phyloP scores from a whole-genome alignment of 2,329 filamentous ascomycete species.

The Pseudogymnoascus sp. region DNA sequence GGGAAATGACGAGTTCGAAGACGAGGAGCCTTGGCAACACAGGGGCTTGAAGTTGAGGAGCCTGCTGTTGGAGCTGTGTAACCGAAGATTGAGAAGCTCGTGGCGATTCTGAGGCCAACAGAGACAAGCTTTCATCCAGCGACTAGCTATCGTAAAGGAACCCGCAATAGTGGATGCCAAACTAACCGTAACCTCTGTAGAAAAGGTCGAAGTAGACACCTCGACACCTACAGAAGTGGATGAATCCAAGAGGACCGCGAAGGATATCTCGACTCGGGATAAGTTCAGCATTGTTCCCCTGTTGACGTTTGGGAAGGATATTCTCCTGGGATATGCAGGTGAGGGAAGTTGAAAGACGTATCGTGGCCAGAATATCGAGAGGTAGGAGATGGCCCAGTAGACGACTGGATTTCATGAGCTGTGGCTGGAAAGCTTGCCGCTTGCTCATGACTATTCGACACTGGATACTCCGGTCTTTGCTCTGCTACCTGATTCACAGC shows the following conservation, averaged over 20 bases:
- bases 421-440: background rate
- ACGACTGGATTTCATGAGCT: background rate
- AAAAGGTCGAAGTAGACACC: background rate
- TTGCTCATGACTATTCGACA: background rate
- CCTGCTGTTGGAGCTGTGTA: background rate
- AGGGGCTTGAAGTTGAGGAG: background rate
- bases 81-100: background rate
- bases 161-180: background rate
- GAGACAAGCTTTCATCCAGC: background rate
- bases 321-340: slow-evolving; percentile 8
- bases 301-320: slow-evolving; percentile 4
- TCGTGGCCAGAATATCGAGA: background rate
- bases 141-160: background rate
- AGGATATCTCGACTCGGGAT: background rate
- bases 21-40: background rate
- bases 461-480: background rate
- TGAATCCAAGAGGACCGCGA: background rate
- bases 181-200: background rate
- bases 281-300: background rate
- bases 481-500: background rate
- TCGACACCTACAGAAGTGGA: background rate
- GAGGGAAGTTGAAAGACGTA: background rate
- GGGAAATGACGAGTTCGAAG: background rate
- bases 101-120: background rate
- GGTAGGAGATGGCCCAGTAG: background rate